These are phyloP conservation scores for Colletotrichum horii DNA, from an alignment of 2,329 filamentous ascomycete genomes.

Conservation along the genomic window DNA sequence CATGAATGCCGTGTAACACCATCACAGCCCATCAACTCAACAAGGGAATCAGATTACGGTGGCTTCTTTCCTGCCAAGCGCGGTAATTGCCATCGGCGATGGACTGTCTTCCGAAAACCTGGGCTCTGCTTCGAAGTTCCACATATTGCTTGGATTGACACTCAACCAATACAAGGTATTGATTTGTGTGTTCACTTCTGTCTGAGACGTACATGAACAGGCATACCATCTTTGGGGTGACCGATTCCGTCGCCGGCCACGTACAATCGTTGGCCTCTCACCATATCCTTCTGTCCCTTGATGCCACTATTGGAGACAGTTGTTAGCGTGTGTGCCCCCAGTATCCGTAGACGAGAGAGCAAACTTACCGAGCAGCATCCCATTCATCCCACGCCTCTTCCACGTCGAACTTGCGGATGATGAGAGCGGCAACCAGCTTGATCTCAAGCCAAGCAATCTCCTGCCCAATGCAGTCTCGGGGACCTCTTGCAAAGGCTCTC, in stretches of 20 bases:
- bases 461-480: conserved; percentile 62
- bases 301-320: background rate
- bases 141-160: background rate
- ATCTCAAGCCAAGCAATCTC: conserved; percentile 60
- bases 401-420: conserved; percentile 3
- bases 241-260: conserved; percentile 31
- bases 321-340: background rate
- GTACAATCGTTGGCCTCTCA: conserved; percentile 35
- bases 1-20: background rate
- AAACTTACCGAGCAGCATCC: conserved; percentile 40
- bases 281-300: conserved; percentile 28
- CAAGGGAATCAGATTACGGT: background rate
- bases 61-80: background rate
- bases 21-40: background rate
- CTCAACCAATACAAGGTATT: background rate
- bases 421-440: conserved; percentile 33
- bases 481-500: conserved; percentile 58
- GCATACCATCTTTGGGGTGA: conserved; percentile 42
- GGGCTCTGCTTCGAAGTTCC: background rate
- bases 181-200: background rate
- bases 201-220: conserved; percentile 34
- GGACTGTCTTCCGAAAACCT: background rate
- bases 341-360: background rate
- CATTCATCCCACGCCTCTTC: conserved; percentile 36
- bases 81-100: background rate